Evolutionary conservation across 202 grass and related monocot species (phyloP).

Genomic region (Cymbopogon flexuosus): DNA sequence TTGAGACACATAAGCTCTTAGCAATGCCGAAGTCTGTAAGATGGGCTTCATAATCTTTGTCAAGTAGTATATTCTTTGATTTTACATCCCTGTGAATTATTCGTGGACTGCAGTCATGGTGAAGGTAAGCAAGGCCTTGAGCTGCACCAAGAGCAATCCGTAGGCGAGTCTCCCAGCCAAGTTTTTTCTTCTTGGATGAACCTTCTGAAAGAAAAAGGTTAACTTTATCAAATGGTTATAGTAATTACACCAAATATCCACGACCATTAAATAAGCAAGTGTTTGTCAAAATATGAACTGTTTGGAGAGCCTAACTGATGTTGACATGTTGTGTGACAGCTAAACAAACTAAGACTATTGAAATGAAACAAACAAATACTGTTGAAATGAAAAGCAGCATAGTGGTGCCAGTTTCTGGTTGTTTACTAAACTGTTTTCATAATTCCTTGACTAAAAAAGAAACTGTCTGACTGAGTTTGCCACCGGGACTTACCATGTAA

Average conservation of each 20-base stretch:
- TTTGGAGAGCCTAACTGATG: background rate
- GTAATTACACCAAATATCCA: background rate
- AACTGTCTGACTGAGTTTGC: background rate
- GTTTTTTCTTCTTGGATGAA: slow-evolving; percentile 80
- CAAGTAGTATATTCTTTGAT: slow-evolving; percentile 95
- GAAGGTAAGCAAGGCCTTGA: slow-evolving; percentile 93
- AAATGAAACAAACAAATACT: slow-evolving; percentile 12
- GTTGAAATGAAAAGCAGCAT: background rate
- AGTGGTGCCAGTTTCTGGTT: background rate
- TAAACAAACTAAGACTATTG: slow-evolving; percentile 19
- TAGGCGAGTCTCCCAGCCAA: slow-evolving; percentile 80
- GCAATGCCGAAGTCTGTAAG: slow-evolving; percentile 92
- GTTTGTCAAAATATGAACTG: background rate
- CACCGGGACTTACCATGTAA: slow-evolving; percentile 63
- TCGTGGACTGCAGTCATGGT: slow-evolving; percentile 85
- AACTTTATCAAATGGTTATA: background rate
- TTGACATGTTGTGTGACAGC: slow-evolving; percentile 17
- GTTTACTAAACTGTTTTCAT: background rate
- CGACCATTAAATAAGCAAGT: background rate
- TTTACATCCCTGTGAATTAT: slow-evolving; percentile 98
- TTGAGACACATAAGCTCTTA: slow-evolving; percentile 90
- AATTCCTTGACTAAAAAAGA: background rate
- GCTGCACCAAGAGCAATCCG: slow-evolving; percentile 75
- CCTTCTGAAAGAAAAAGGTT: slow-evolving; percentile 42
- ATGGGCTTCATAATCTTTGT: slow-evolving; percentile 87